Percentiles rank a stretch among this genome's conserved stretches.
Conservation (phyloP, 441 rosid genomes). For the Isatis lusitanica region DNA sequence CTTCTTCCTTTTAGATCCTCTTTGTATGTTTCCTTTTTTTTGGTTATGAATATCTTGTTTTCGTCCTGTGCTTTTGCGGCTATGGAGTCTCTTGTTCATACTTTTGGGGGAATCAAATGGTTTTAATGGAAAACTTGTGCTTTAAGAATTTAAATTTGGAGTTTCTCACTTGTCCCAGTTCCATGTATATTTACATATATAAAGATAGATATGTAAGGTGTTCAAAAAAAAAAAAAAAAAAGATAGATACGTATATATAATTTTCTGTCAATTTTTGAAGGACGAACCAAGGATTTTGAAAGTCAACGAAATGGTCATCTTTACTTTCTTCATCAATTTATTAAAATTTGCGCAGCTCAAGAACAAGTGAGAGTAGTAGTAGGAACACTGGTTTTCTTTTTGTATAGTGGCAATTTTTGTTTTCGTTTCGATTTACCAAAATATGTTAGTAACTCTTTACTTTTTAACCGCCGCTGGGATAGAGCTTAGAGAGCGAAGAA, state of each 20-base stretch:
- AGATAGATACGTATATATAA: neutral
- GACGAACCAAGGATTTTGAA: neutral
- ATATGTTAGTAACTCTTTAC: neutral
- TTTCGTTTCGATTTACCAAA: neutral
- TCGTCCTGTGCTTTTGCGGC: conserved; percentile 6
- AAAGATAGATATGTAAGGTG: no score
- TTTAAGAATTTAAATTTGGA: neutral
- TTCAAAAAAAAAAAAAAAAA: no score
- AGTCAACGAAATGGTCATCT: conserved; percentile 1
- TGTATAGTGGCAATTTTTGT: neutral
- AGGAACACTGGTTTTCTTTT: no score
- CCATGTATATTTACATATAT: no score
- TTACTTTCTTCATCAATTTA: neutral
- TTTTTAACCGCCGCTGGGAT: neutral
- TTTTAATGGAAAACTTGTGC: neutral
- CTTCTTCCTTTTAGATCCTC: neutral
- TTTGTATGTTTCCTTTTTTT: neutral
- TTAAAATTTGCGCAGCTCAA: no score
- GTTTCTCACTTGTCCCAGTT: no score
- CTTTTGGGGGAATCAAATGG: conserved; percentile 27
- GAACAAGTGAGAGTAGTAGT: no score
- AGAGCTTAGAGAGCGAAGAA: neutral
- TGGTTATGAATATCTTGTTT: neutral
- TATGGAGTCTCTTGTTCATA: conserved; percentile 35
- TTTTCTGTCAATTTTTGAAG: neutral